phyloP scores from a whole-genome alignment of 306 rosid genomes.

The Herpetospermum pedunculosum region DNA sequence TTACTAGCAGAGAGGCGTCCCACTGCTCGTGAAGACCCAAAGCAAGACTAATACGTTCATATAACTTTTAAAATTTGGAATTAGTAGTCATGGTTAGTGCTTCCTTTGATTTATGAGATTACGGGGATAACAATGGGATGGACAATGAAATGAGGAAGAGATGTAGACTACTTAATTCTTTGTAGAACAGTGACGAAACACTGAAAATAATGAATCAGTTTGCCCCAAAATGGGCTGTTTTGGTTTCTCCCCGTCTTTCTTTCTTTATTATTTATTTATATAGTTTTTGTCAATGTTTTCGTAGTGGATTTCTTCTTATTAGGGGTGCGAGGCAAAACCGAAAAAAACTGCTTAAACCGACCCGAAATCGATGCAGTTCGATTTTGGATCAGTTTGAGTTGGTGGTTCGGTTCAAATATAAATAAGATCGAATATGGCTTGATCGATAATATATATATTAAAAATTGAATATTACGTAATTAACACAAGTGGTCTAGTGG shows the following conservation, averaged over 20 bases:
- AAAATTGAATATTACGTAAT: too few relatives aligned
- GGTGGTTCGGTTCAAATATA: too few relatives aligned
- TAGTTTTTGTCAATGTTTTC: too few relatives aligned
- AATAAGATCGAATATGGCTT: too few relatives aligned
- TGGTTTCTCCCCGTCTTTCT: not conserved
- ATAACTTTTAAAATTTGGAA: not conserved
- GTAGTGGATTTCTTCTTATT: too few relatives aligned
- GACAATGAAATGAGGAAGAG: not conserved
- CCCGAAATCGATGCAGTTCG: too few relatives aligned
- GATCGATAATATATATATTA: too few relatives aligned
- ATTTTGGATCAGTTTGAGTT: too few relatives aligned
- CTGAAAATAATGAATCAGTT: not conserved
- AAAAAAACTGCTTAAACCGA: too few relatives aligned
- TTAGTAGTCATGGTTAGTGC: not conserved
- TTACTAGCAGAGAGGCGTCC: constrained; percentile 31
- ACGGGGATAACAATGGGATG: not conserved
- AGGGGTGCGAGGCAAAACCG: too few relatives aligned
- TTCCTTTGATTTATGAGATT: not conserved
- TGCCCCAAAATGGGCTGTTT: not conserved
- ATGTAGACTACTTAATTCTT: constrained; percentile 1
- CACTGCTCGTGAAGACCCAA: constrained; percentile 12
- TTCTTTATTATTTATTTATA: too few relatives aligned
- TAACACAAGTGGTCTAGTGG: too few relatives aligned
- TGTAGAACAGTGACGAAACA: constrained; percentile 5
- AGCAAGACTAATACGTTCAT: constrained; percentile 12